Evolutionary conservation across 352 stramenopile species (phyloP).

Genomic region (Halophytophthora polymorphica): DNA sequence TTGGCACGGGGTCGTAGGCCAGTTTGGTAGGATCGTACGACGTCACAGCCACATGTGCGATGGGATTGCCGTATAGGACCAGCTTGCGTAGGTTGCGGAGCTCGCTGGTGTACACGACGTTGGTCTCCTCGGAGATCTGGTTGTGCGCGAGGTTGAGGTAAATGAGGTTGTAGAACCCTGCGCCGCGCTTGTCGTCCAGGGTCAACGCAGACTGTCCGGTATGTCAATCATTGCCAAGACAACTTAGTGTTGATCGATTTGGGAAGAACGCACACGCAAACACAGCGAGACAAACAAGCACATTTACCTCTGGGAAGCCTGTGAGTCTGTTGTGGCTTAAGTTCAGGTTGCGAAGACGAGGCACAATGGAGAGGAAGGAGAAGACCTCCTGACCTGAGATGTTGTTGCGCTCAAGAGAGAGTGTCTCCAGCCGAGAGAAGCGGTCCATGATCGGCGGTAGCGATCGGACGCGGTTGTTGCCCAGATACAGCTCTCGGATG

Average conservation of each 20-base stretch:
- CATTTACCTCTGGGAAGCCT: conserved; percentile 56
- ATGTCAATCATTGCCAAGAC: neutral
- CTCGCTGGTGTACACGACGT: conserved; percentile 41
- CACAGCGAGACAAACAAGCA: neutral
- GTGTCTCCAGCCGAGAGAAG: conserved; percentile 68
- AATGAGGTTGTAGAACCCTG: conserved; percentile 60
- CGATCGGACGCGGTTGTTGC: conserved; percentile 66
- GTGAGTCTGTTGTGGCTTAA: conserved; percentile 81
- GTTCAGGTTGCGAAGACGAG: conserved; percentile 68
- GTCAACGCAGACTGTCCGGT: conserved; percentile 38
- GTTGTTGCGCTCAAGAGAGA: conserved; percentile 79
- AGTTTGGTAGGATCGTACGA: conserved; percentile 66
- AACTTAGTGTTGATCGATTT: no score
- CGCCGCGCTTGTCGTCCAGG: conserved; percentile 53
- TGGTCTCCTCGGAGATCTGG: conserved; percentile 46
- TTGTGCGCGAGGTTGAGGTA: conserved; percentile 81
- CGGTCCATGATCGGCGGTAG: conserved; percentile 75
- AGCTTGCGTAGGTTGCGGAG: conserved; percentile 62
- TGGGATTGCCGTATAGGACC: conserved; percentile 73
- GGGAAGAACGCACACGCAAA: conserved; percentile 1
- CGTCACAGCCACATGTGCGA: conserved; percentile 54
- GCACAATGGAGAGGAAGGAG: conserved; percentile 60
- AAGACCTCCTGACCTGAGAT: conserved; percentile 68
- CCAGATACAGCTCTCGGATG: conserved; percentile 75
- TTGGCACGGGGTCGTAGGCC: conserved; percentile 67